Conservation (phyloP, 371 early-diverging fungal genomes). For the Mortierella sp. region DNA sequence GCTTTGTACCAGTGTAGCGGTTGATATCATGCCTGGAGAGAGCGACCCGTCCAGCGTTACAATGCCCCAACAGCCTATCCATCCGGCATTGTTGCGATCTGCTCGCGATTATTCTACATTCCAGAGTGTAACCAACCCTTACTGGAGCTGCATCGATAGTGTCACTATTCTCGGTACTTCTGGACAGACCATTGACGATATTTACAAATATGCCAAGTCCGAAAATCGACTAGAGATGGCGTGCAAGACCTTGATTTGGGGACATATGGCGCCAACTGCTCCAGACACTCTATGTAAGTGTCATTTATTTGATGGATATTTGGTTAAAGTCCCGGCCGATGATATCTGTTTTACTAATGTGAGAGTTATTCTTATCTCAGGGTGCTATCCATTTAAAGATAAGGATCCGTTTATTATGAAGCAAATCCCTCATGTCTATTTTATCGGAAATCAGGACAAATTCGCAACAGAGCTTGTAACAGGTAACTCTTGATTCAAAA, state of each 20-base stretch:
- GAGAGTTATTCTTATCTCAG: conserved; percentile 48
- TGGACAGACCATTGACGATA: conserved; percentile 92
- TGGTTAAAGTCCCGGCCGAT: not conserved
- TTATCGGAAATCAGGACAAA: conserved; percentile 89
- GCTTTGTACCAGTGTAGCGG: conserved; percentile 68
- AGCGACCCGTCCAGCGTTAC: conserved; percentile 82
- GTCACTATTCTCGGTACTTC: conserved; percentile 79
- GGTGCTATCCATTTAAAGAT: conserved; percentile 89
- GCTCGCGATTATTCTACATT: conserved; percentile 73
- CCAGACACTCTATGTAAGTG: conserved; percentile 91
- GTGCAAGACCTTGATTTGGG: conserved; percentile 78
- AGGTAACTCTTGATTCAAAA: conserved; percentile 50
- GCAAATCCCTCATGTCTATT: conserved; percentile 84
- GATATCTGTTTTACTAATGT: not conserved
- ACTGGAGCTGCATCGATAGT: conserved; percentile 75
- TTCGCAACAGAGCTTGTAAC: conserved; percentile 73
- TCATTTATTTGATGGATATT: not conserved
- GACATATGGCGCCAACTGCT: conserved; percentile 90
- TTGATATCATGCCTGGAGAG: conserved; percentile 90
- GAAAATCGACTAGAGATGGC: conserved; percentile 78
- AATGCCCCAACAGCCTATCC: conserved; percentile 91
- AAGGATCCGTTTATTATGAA: conserved; percentile 88
- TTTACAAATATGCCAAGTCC: conserved; percentile 71
- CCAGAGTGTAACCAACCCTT: conserved; percentile 84
- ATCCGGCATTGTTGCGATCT: conserved; percentile 73